Evolutionary conservation across 2,329 filamentous ascomycete genomes (phyloP).

Genomic region (Apiospora marii): DNA sequence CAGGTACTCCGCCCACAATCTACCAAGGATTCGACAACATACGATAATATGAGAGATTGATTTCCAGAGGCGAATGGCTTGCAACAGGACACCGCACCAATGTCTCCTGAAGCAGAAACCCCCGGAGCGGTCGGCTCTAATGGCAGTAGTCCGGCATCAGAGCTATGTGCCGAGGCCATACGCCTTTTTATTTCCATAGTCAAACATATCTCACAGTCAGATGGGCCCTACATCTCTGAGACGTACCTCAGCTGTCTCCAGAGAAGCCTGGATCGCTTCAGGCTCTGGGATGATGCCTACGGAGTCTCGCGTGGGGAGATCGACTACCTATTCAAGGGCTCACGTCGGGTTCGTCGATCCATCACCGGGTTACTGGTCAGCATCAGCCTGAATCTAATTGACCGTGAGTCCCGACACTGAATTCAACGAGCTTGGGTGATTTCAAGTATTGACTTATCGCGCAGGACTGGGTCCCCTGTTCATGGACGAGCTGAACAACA

Average conservation of each 20-base stretch:
- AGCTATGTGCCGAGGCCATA: neutral
- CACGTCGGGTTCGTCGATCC: neutral
- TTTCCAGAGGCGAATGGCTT: no score
- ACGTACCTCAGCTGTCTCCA: neutral
- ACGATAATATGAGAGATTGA: no score
- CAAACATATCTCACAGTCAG: no score
- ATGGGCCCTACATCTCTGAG: no score
- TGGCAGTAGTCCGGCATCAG: neutral
- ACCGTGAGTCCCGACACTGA: neutral
- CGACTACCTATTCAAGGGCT: neutral
- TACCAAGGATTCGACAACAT: no score
- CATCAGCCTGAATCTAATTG: neutral
- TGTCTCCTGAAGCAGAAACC: no score
- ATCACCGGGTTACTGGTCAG: neutral
- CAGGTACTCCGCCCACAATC: no score
- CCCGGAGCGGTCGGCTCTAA: no score
- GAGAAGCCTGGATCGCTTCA: neutral
- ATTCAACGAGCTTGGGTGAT: neutral
- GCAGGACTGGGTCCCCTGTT: neutral
- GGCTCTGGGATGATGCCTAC: neutral
- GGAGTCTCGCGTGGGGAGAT: neutral
- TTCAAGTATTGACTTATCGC: neutral
- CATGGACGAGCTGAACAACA: neutral
- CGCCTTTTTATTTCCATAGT: neutral
- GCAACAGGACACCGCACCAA: no score